These are phyloP conservation scores for Endothia cerciana DNA, from an alignment of 2,329 filamentous ascomycete genomes.

Conservation along the genomic window DNA sequence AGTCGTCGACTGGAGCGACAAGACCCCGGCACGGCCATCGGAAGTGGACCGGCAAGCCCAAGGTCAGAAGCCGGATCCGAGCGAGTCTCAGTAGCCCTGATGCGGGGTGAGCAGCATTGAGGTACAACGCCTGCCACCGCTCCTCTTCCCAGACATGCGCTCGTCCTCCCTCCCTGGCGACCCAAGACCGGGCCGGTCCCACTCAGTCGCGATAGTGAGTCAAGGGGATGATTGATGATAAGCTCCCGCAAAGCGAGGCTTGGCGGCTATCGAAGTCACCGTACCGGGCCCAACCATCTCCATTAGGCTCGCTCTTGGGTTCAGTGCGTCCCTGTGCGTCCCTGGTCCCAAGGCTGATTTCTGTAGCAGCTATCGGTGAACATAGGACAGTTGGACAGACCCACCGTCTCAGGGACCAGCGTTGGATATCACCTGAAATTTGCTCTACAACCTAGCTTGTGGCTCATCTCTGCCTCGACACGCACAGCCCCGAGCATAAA, in stretches of 20 bases:
- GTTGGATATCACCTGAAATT: not conserved
- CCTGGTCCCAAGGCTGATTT: not conserved
- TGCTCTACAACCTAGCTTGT: not conserved
- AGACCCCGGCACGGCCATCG: not conserved
- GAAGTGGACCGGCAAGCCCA: constrained; percentile 7
- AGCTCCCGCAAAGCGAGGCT: not conserved
- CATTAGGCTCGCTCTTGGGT: not conserved
- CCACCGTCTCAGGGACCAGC: not conserved
- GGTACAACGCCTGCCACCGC: no score
- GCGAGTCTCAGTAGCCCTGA: not conserved
- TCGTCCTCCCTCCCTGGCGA: not conserved
- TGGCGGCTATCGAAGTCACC: not conserved
- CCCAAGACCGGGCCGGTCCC: constrained; percentile 12
- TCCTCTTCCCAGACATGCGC: not conserved
- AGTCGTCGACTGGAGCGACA: not conserved
- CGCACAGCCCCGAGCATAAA: not conserved
- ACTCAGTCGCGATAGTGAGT: not conserved
- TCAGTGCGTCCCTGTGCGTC: not conserved
- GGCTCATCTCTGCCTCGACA: not conserved
- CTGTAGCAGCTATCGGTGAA: not conserved
- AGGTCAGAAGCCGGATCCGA: not conserved
- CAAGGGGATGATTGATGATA: constrained; percentile 17
- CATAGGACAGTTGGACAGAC: not conserved
- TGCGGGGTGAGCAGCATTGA: constrained; percentile 4
- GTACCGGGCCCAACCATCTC: not conserved